These are phyloP conservation scores for Annulohypoxylon stygium DNA, from an alignment of 495 filamentous ascomycete species.

Conservation along the genomic window DNA sequence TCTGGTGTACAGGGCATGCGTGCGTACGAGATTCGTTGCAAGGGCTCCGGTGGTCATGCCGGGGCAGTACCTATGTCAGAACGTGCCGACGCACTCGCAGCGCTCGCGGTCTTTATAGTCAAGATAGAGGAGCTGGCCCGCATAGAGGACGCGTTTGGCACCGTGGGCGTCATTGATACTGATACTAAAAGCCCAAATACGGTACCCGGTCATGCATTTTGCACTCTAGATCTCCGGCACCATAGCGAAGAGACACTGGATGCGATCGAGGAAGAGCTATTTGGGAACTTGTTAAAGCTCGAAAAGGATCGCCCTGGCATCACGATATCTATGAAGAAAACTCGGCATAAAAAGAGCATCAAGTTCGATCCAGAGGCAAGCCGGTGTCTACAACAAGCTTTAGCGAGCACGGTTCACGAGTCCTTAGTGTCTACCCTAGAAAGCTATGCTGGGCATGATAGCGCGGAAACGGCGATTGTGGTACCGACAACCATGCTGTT, in stretches of 20 bases:
- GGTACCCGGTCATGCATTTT: not conserved
- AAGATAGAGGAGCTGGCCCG: not conserved
- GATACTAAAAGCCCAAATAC: not conserved
- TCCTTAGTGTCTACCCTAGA: not conserved
- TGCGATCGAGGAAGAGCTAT: not conserved
- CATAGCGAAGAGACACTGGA: not conserved
- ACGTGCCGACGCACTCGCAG: not conserved
- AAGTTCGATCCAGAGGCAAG: not conserved
- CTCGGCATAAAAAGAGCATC: not conserved
- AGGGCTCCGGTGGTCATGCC: not conserved
- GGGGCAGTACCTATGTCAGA: not conserved
- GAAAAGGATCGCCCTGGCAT: not conserved
- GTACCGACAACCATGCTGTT: not conserved
- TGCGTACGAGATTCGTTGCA: not conserved
- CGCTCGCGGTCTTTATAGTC: not conserved
- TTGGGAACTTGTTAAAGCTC: not conserved
- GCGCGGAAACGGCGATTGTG: not conserved
- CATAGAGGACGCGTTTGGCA: not conserved
- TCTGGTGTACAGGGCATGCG: constrained; percentile 3
- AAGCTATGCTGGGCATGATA: not conserved
- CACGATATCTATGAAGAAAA: not conserved
- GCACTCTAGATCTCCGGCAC: not conserved
- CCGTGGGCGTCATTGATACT: not conserved
- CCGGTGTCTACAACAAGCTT: not conserved
- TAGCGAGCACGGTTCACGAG: not conserved